Conservation (phyloP, 2,329 filamentous ascomycete genomes). For the Saccharata proteae region DNA sequence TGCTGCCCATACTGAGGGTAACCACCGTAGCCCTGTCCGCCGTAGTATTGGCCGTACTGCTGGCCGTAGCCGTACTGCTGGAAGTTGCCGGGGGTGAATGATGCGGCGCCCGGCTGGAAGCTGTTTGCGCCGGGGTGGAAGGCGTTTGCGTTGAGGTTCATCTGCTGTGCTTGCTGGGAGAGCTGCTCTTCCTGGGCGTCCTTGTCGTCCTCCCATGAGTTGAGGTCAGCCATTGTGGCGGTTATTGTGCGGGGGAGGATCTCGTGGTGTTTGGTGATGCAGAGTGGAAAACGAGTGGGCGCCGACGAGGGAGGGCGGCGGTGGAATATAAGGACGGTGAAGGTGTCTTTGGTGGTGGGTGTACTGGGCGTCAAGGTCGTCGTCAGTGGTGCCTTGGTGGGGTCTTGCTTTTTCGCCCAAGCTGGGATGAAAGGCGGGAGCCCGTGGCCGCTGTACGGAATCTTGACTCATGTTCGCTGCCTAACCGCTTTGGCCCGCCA, state of each 20-base stretch:
- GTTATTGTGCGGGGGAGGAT: conserved; percentile 3
- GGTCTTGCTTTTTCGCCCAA: too few species aligned
- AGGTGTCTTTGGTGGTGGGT: too few species aligned
- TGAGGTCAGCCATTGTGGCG: conserved; percentile 65
- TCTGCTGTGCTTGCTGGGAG: conserved; percentile 61
- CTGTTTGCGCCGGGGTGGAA: conserved; percentile 58
- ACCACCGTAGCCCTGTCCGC: conserved; percentile 13
- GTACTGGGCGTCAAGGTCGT: too few species aligned
- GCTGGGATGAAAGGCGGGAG: too few species aligned
- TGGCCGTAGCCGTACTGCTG: conserved; percentile 37
- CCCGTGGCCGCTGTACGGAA: too few species aligned
- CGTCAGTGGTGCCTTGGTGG: too few species aligned
- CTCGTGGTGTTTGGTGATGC: too few species aligned
- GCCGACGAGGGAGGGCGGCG: too few species aligned
- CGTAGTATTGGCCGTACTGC: conserved; percentile 27
- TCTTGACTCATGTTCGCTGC: too few species aligned
- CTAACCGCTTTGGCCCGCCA: too few species aligned
- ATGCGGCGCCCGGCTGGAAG: conserved; percentile 60
- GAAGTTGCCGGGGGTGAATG: conserved; percentile 65
- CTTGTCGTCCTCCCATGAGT: conserved; percentile 87
- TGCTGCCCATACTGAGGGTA: conserved; percentile 34
- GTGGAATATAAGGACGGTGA: too few species aligned
- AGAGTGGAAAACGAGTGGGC: too few species aligned
- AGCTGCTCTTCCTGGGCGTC: conserved; percentile 65
- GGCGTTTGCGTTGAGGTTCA: conserved; percentile 54